Conservation (phyloP, 495 filamentous ascomycete genomes). For the Penicillium paxilli region DNA sequence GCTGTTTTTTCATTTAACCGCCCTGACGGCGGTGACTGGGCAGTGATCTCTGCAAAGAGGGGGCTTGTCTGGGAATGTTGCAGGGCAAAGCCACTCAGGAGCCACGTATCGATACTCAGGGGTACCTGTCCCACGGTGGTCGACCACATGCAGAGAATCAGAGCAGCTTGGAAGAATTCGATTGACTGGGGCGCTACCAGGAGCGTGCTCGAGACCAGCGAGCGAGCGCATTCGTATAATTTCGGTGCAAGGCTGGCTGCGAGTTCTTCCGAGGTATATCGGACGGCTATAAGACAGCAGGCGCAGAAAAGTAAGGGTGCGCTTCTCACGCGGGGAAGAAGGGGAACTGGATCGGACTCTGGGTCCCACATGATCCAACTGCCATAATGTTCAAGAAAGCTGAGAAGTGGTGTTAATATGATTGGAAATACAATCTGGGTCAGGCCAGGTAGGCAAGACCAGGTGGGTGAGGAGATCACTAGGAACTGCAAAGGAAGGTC, state of each 20-base stretch:
- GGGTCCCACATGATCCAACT: conserved; percentile 43
- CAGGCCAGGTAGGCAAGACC: too few relatives aligned
- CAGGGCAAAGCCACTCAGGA: conserved; percentile 45
- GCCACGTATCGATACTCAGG: conserved; percentile 48
- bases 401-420: neutral
- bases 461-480: too few relatives aligned
- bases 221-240: conserved; percentile 39
- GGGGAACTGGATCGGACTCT: conserved; percentile 16
- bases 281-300: conserved; percentile 44
- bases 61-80: conserved; percentile 43
- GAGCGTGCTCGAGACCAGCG: conserved; percentile 32
- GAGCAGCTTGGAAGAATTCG: conserved; percentile 45
- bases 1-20: conserved; percentile 15
- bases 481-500: neutral
- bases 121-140: conserved; percentile 49
- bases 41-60: conserved; percentile 28
- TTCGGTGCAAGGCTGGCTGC: conserved; percentile 36
- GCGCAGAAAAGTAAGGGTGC: conserved; percentile 43
- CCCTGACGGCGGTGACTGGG: conserved; percentile 8
- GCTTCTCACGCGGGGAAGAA: conserved; percentile 31
- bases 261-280: conserved; percentile 41
- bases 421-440: neutral
- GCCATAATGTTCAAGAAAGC: conserved; percentile 37
- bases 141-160: conserved; percentile 48
- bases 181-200: conserved; percentile 39